Evolutionary conservation across 2,329 filamentous ascomycete genomes (phyloP), one percentile per base, ranked within the genome.

Genomic region (Elsinoe fawcettii): DNA sequence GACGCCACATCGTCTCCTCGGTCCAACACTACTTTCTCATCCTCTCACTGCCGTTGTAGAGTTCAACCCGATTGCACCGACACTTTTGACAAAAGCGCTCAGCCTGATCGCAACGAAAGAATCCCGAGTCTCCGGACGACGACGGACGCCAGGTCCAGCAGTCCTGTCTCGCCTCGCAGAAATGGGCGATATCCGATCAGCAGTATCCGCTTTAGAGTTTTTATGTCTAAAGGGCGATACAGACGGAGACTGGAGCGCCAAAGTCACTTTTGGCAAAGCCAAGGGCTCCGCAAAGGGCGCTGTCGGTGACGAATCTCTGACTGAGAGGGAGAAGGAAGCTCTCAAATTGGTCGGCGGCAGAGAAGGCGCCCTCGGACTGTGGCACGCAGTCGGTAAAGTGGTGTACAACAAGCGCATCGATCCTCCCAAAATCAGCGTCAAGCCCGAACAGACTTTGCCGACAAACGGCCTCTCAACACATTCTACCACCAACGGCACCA

Each of bases 301-400:
- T 80, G 46, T 70, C 70, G 20, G 75, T 82, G 7, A 71, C 95
- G 58, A 46, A n/a, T 46, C 41, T 6, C n/a, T 46, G 41, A 96
- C 90, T 0, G 80, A 81, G 60, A 85, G 86, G 66, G 93, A 97
- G 69, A 77, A 82, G 59, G 86, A 95, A 61, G 91, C 84, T 4
- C 72, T 97, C 8, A 83, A 90, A 66, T 75, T 93, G 59, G 82
- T 97, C 20, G 90, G 88, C 0, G 89, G 91, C 66, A 82, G 93
- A 57, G 93, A 97, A 73, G 86, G 88, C 14, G 96, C 86, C 61
- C 76, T 99, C 2, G 93, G 92, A 1, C 90, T 99, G 53, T 99
- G 99, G 67, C 93, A 99, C 69, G 90, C 93, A 0, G 88, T 97
- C 11, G 93, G 92, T 2, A 96, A 93, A 68, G 88, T 99, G 2